Evolutionary conservation across 129 eudicot species (phyloP).

Genomic region (carrot (Daucus carota)): DH1_v3.0 NC_030385.2:13085001-13085500

Average conservation of each 20-base stretch:
- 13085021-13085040: background rate
- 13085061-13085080: background rate
- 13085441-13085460: conserved; percentile 1
- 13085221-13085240: conserved; percentile 96
- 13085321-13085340: conserved; percentile 66
- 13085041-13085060: background rate
- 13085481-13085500: conserved; percentile 81
- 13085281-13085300: conserved; percentile 48
- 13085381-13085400: conserved; percentile 35
- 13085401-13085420: background rate
- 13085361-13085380: conserved; percentile 55
- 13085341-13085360: conserved; percentile 68
- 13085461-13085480: conserved; percentile 5
- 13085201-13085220: conserved; percentile 71
- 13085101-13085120: background rate
- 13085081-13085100: background rate
- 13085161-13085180: conserved; percentile 83
- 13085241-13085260: conserved; percentile 42
- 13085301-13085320: conserved; percentile 70
- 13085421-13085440: background rate
- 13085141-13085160: conserved; percentile 94
- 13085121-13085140: conserved; percentile 7
- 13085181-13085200: conserved; percentile 57
- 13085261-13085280: conserved; percentile 20
- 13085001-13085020: background rate